phyloP scores from a whole-genome alignment of 1,284 basidiomycete species.

The Macrocystidia cucumis region DNA sequence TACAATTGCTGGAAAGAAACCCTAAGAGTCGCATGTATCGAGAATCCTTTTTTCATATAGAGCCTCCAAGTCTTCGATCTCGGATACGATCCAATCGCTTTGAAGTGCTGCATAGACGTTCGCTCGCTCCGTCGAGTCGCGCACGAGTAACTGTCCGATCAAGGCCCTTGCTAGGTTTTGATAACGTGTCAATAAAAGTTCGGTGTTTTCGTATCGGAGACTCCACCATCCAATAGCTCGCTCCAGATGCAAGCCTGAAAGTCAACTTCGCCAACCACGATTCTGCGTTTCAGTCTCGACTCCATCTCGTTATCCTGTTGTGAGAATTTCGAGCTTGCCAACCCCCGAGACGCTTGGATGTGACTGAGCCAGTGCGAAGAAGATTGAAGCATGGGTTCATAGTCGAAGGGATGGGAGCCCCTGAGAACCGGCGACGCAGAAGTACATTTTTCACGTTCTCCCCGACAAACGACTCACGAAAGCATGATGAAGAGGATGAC shows the following conservation, averaged over 20 bases:
- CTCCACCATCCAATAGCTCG: constrained; percentile 50
- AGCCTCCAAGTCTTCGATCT: constrained; percentile 48
- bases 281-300: constrained; percentile 55
- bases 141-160: constrained; percentile 47
- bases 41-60: constrained; percentile 51
- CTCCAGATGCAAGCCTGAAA: constrained; percentile 50
- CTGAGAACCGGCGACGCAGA: constrained; percentile 23
- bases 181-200: background rate
- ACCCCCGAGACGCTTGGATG: constrained; percentile 22
- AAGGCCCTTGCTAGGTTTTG: constrained; percentile 42
- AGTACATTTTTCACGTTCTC: constrained; percentile 2
- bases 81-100: constrained; percentile 55
- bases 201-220: constrained; percentile 5
- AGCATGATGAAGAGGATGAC: constrained; percentile 78
- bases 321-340: constrained; percentile 29
- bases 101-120: constrained; percentile 53
- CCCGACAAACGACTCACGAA: constrained; percentile 38
- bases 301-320: constrained; percentile 44
- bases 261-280: constrained; percentile 52
- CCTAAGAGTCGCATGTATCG: constrained; percentile 8
- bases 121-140: constrained; percentile 46
- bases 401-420: constrained; percentile 70
- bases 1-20: constrained; percentile 4
- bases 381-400: constrained; percentile 25
- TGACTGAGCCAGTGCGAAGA: constrained; percentile 28